Evolutionary conservation across 306 rosid genomes (phyloP), one percentile per base, ranked within the genome.

Genomic region (Prunus campanulata): DNA sequence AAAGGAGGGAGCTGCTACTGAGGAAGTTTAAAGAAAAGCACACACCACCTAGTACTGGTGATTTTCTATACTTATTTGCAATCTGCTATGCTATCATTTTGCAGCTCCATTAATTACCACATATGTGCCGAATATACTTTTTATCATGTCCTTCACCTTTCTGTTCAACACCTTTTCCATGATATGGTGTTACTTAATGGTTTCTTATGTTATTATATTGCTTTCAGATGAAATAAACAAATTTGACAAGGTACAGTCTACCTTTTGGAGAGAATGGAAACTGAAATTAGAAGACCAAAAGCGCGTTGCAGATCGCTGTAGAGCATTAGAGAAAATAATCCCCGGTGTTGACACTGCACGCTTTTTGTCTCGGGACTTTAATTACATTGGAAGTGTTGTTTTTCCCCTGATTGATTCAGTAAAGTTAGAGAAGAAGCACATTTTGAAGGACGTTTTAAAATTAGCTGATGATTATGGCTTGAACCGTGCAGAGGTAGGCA

Each of bases 241-340:
- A 84, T 87, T 86, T 83, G 96, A 88, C 82, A 81, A 85, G 83
- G 97, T 75, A 68, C 97, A 92, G 76, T 89, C 99, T 70, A 84
- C 97, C 70, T 96, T 96, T 87, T 96, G 99, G 99, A 90, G 92
- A 79, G 97, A 90, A 78, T 95, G 99, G 99, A 96, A 96, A 83
- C 66, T 80, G 81, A 96, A 96, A 85, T 83, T 92, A 80, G 98
- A 96, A 74, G 93, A 92, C 83, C 93, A 91, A 80, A 92, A 91
- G 84, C 89, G 84, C 62, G 85, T 87, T 48, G 85, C 99, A 35
- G 99, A 96, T 83, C 87, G 81, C 51, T 91, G 97, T 70, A 89
- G 98, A 78, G 88, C 87, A 25, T 75, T 96, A 72, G 96, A 90
- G 82, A 88, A 82, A 67, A 89, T 91, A 77, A 83, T 96, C 83